Evolutionary conservation across 495 filamentous ascomycete genomes (phyloP), one percentile per base, ranked within the genome.

Genomic region (Aspergillus mulundensis): DNA sequence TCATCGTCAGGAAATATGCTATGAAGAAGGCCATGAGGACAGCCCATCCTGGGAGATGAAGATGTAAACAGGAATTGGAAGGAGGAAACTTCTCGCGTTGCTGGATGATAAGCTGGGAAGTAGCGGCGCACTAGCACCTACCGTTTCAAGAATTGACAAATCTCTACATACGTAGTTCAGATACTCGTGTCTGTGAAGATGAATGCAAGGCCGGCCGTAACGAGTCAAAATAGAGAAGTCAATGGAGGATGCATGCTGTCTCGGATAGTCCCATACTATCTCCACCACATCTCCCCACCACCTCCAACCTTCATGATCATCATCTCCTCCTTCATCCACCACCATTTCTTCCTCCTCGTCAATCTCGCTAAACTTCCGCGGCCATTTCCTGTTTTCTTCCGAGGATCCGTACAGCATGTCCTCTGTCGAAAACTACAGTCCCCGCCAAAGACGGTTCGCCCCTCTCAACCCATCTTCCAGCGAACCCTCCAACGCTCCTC

Each of bases 381-480:
- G n/a, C n/a, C n/a, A n/a, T n/a, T n/a, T n/a, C 32, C 19, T 28
- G 8, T 40, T 18, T 45, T 16, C 34, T 34, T 39, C 23, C 2
- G 12, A 42, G 21, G 41, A 47, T 40, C 7, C 3, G 44, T 61
- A 46, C 49, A 62, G 51, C 46, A 77, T 77, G 74, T 68, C 71
- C 32, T 64, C 63, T 12, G 25, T 61, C 34, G 49, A 51, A 39
- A 38, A 65, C 43, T 61, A 60, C 16, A 54, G 65, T 42, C 68
- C 71, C 56, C 74, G 67, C 44, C 74, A 70, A 34, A 70, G 75
- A 44, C 68, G 73, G 10, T 85, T 86, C 61, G 81, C 82, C 5
- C 81, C 83, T 16, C 71, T 89, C 44, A 67, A 78, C 60, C 67
- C 77, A 0, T 54, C 55, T 0, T 61, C 54, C 24, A 60, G 57